Conservation (phyloP, 2,329 filamentous ascomycete species). For the Diaporthe sp. region DNA sequence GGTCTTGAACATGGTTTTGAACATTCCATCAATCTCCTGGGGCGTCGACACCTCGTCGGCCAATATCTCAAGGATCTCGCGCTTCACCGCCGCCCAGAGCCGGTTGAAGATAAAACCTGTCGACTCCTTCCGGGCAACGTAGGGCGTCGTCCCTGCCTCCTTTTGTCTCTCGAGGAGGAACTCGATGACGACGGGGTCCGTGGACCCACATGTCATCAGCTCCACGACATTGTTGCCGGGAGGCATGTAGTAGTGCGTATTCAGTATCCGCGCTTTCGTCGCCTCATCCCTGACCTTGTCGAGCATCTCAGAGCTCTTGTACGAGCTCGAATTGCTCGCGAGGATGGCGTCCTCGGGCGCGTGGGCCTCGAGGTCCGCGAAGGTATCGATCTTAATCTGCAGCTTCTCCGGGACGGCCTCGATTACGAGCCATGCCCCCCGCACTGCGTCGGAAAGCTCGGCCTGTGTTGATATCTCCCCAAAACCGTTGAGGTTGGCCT, state of each 20-base stretch:
- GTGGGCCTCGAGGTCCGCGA: conserved; percentile 59
- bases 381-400: conserved; percentile 61
- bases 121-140: conserved; percentile 48
- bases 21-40: conserved; percentile 48
- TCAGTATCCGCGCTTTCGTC: conserved; percentile 52
- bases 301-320: conserved; percentile 64
- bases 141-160: conserved; percentile 48
- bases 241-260: conserved; percentile 53
- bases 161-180: conserved; percentile 48
- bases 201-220: conserved; percentile 52
- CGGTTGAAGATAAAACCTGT: conserved; percentile 53
- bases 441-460: conserved; percentile 56
- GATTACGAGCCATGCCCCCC: conserved; percentile 65
- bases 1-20: conserved; percentile 41
- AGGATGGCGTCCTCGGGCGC: conserved; percentile 62
- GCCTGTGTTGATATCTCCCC: conserved; percentile 52
- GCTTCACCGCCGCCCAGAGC: conserved; percentile 53
- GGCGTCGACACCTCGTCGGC: conserved; percentile 50
- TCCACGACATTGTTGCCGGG: conserved; percentile 50
- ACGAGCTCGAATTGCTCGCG: conserved; percentile 65
- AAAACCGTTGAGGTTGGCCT: conserved; percentile 29
- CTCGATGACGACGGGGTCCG: conserved; percentile 46
- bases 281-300: conserved; percentile 52
- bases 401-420: conserved; percentile 67
- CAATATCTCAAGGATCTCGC: conserved; percentile 50